Conservation (phyloP, 2,329 filamentous ascomycete genomes). For the Colletotrichum musae region DNA sequence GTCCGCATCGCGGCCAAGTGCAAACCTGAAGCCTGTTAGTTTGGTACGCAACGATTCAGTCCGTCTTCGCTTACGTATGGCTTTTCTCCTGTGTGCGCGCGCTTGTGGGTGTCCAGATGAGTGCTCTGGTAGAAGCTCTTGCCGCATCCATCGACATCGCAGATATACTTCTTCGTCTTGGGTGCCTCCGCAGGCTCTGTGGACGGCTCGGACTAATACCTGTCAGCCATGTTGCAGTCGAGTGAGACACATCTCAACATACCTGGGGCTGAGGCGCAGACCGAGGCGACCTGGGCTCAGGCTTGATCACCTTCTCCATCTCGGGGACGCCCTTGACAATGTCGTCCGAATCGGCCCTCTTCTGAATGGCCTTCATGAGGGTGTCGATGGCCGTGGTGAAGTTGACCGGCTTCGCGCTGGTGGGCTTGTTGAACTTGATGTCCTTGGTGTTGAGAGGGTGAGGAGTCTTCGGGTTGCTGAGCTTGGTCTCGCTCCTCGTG, state of each 20-base stretch:
- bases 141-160: conserved; percentile 79
- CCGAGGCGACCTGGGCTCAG: conserved; percentile 30
- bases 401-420: conserved; percentile 66
- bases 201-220: not conserved
- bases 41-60: not conserved
- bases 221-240: not conserved
- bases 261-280: conserved; percentile 12
- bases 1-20: conserved; percentile 79
- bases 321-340: conserved; percentile 43
- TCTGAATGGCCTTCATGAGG: conserved; percentile 90
- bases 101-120: conserved; percentile 89
- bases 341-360: conserved; percentile 65
- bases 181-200: conserved; percentile 23
- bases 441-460: conserved; percentile 53
- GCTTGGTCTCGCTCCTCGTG: conserved; percentile 32
- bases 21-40: conserved; percentile 68
- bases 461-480: conserved; percentile 35
- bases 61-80: conserved; percentile 79
- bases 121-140: conserved; percentile 94
- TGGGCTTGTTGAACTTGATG: conserved; percentile 61
- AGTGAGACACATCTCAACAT: not conserved
- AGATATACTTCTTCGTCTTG: conserved; percentile 76
- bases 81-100: conserved; percentile 90
- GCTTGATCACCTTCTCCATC: conserved; percentile 33
- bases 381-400: conserved; percentile 90